Evolutionary conservation across 1,284 basidiomycete species (phyloP).

Genomic region (Coriolopsis trogii): DNA sequence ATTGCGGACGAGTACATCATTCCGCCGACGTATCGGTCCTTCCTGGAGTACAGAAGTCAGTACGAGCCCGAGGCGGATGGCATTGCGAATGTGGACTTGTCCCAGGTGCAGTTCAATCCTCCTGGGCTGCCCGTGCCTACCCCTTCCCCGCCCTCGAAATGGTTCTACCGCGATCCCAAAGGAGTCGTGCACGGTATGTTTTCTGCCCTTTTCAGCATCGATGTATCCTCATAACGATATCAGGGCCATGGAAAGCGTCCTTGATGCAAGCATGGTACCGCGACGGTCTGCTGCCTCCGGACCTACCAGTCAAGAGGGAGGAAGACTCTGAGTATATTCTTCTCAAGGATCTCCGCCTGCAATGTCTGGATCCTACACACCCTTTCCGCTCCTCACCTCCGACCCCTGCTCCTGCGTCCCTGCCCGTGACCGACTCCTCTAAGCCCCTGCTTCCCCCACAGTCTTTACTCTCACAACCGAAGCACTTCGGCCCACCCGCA

Average conservation of each 20-base stretch:
- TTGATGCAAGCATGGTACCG: slow-evolving; percentile 87
- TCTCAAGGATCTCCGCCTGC: slow-evolving; percentile 72
- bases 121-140: slow-evolving; percentile 75
- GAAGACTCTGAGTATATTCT: slow-evolving; percentile 68
- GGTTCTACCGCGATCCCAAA: slow-evolving; percentile 83
- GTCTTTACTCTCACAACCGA: slow-evolving; percentile 79
- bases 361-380: slow-evolving; percentile 74
- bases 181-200: slow-evolving; percentile 72
- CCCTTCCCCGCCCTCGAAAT: slow-evolving; percentile 64
- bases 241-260: slow-evolving; percentile 83
- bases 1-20: slow-evolving; percentile 89
- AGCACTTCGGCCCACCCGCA: slow-evolving; percentile 83
- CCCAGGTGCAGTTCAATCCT: slow-evolving; percentile 71
- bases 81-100: slow-evolving; percentile 46
- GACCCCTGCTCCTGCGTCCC: slow-evolving; percentile 25
- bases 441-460: slow-evolving; percentile 74
- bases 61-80: slow-evolving; percentile 59
- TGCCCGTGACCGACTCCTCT: slow-evolving; percentile 37
- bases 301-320: slow-evolving; percentile 77
- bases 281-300: slow-evolving; percentile 76
- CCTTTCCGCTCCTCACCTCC: slow-evolving; percentile 66
- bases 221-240: slow-evolving; percentile 8
- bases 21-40: slow-evolving; percentile 81
- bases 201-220: background rate
- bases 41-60: slow-evolving; percentile 66